Base-by-base conservation (phyloP, 345 rosid species). In the Lepidium africanum region DNA sequence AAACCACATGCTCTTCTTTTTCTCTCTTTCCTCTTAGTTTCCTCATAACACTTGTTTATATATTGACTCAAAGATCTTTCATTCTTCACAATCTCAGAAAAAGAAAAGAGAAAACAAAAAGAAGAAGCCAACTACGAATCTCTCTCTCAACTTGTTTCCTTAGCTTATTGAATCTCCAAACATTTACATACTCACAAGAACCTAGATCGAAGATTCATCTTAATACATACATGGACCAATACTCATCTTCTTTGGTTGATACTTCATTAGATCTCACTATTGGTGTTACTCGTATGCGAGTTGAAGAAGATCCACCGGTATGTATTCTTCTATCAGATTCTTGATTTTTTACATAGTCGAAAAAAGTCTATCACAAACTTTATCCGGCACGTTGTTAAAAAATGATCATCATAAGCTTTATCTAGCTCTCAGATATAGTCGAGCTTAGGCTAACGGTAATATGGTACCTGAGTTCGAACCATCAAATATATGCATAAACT, bases 231-330 rank as follows among this genome's bases (percentile, higher is more conserved):
- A 87, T 87, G 94, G 87, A 79, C 63, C 72, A 61, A 14, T 76
- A 65, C 30, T 73, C 86, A 61, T 73, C 87, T 1, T 71, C 77
- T 65, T 78, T 70, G 67, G 71, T 80, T 7, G 78, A 83, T 54
- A 84, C 91, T 68, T 82, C 87, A 2, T 51, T 88, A 65, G 85
- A 86, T 81, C 95, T 88, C 49, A 79, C 78, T 15, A 72, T 75
- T 15, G 76, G 78, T 8, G 57, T 77, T 49, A 75, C 73, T 57
- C 80, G 81, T 5, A 64, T 77, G 12, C 79, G 77, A 23, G 62
- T 77, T 46, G 47, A 71, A 7, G 81, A 81, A 51, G 82, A 79
- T 16, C 51, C 78, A 14, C 57, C 74, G 78, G 85, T 83, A 77
- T 39, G 85, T 83, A 77, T 39, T 67, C 56, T 27, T 37, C 49